Evolutionary conservation across 164 flowering plant species (phyloP).

Genomic region (Platanus orientalis): DNA sequence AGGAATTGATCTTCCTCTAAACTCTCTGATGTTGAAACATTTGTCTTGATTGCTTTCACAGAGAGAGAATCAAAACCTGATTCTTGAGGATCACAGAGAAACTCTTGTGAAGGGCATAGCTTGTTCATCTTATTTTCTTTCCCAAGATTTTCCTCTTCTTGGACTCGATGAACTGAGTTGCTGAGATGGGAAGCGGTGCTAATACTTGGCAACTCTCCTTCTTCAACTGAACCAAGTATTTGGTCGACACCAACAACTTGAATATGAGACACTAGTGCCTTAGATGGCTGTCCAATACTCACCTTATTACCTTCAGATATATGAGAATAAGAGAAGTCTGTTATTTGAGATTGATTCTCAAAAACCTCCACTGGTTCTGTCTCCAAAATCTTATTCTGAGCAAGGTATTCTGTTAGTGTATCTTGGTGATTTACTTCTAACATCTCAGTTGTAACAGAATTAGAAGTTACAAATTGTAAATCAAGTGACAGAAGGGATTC

Average conservation of each 20-base stretch:
- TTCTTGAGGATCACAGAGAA: conserved; percentile 25
- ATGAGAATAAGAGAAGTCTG: conserved; percentile 7
- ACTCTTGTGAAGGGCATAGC: conserved; percentile 14
- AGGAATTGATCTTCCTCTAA: conserved; percentile 51
- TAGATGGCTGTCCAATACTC: conserved; percentile 11
- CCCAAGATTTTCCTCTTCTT: conserved; percentile 16
- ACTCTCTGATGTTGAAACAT: conserved; percentile 16
- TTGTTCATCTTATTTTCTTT: conserved; percentile 17
- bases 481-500: conserved; percentile 7
- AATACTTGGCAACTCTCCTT: conserved; percentile 12
- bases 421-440: conserved; percentile 24
- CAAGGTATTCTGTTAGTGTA: conserved; percentile 8
- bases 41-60: conserved; percentile 5
- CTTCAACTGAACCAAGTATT: conserved; percentile 18
- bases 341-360: conserved; percentile 13
- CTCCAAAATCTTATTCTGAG: conserved; percentile 10
- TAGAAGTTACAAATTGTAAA: conserved; percentile 5
- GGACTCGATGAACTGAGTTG: conserved; percentile 17
- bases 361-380: conserved; percentile 11
- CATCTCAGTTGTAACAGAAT: conserved; percentile 17
- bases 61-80: conserved; percentile 4
- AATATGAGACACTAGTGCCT: conserved; percentile 4
- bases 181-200: conserved; percentile 15
- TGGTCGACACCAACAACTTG: conserved; percentile 13
- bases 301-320: conserved; percentile 3